Base-by-base conservation (phyloP, 208 protist species). In the Leishmania lainsoni region DNA sequence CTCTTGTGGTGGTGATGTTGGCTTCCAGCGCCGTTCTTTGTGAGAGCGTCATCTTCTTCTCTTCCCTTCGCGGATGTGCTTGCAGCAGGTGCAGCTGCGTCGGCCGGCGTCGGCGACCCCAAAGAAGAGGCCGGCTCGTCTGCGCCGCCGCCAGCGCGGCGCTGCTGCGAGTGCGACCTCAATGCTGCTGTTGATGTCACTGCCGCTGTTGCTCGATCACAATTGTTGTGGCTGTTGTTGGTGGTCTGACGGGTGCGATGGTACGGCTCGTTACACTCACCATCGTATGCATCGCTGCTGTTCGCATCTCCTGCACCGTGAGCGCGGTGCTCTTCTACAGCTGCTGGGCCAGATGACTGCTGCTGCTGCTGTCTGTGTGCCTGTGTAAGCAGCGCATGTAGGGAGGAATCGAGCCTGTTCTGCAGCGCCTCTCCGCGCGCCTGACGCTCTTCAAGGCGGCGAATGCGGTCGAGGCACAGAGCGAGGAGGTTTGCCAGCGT, bases 131-230 rank as follows among this genome's bases (percentile, higher is more conserved):
- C 68, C 29, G 61, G 61, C 9, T n/a, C 61, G 26, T 68, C 29
- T 12, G 61, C 61, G 61, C 61, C 14, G 12, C 39, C 39, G 22
- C 22, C 26, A 45, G 69, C 69, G 69, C 45, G n/a, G 42, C 69
- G 69, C 69, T 74, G 69, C 69, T 74, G 45, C 42, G 69, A 74
- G 45, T 52, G 69, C 42, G 14, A 17, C 69, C 56, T 45, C 10
- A 45, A 56, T 32, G 45, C 48, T 0, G 48, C 22, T 20, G 70
- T 12, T n/a, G 22, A 14, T 17, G 66, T 49, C 66, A 14, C 32
- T 42, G 66, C 29, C 29, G 35, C 66, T 54, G 69, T 5, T 12
- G 69, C 70, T 29, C 26, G 12, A 51, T 49, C 32, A 42, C 49
- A 22, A 9, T 26, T 26, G 29, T 72, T 20, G 39, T 72, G 39